Base-by-base conservation (phyloP, 192 early-diverging fungal genomes). In the Irineochytrium annulatum region DNA sequence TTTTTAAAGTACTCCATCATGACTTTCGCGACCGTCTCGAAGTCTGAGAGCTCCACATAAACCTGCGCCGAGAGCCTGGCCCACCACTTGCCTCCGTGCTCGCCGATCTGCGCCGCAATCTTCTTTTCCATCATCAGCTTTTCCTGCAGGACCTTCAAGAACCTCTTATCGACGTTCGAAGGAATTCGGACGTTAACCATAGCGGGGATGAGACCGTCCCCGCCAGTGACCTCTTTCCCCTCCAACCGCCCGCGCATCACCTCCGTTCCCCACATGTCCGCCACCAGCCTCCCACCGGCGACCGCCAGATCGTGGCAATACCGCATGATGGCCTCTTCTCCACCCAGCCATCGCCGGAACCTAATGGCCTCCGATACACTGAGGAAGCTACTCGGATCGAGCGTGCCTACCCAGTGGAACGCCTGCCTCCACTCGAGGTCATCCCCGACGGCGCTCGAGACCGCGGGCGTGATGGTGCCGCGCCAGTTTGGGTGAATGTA, bases 121-220 rank as follows among this genome's bases (percentile, higher is more conserved):
- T 80, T 71, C 44, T 80, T 66, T 14, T 73, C 67, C 53, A 71
- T 69, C 20, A 80, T 19, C 20, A 75, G 37, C 14, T 20, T 33
- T 3, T 27, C 52, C 29, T 66, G 55, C 34, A 69, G 51, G 17
- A 22, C 52, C 19, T n/a, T 49, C 28, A 69, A 48, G n/a, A 58
- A 67, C 17, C 5, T 8, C 19, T 43, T 60, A 51, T 67, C 63
- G n/a, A 60, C 44, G n/a, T 53, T 60, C 11, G 76, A 26, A 5
- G 85, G 85, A 0, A 87, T 34, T 8, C 71, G 67, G 27, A 87
- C 65, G 56, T 86, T 87, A 34, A 80, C 76, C 85, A 87, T 87
- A 2, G 68, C 52, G 26, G 51, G 70, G 8, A 75, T 73, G 43
- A 75, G 60, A 19, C 69, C 63, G 37, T 78, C 55, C 1, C 72